phyloP scores from a whole-genome alignment of 805 yeast species.

The Ogataea nonfermentans region DNA sequence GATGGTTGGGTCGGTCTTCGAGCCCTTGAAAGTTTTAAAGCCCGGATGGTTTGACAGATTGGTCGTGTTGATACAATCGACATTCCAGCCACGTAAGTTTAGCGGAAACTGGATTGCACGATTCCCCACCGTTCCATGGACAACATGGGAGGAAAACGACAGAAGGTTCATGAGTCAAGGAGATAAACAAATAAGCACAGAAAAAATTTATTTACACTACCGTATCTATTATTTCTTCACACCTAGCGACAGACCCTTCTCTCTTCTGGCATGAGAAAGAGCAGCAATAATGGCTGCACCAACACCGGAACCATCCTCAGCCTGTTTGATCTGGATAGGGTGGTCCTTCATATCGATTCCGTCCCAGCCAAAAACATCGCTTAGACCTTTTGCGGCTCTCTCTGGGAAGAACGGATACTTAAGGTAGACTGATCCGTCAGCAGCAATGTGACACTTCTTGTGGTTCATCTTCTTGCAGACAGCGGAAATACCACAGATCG shows the following conservation, averaged over 20 bases:
- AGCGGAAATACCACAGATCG: slow-evolving; percentile 96
- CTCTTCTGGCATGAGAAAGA: slow-evolving; percentile 76
- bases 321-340: slow-evolving; percentile 84
- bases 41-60: slow-evolving; percentile 93
- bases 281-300: slow-evolving; percentile 99
- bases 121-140: slow-evolving; percentile 94
- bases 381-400: slow-evolving; percentile 88
- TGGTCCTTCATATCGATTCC: slow-evolving; percentile 46
- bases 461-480: slow-evolving; percentile 86
- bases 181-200: background rate
- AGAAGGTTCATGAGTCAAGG: slow-evolving; percentile 35
- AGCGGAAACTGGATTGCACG: slow-evolving; percentile 88
- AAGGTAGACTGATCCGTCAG: slow-evolving; percentile 95
- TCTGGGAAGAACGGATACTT: slow-evolving; percentile 92
- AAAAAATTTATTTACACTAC: slow-evolving; percentile 5
- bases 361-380: slow-evolving; percentile 88
- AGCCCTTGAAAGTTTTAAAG: slow-evolving; percentile 66
- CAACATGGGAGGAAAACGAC: slow-evolving; percentile 85
- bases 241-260: slow-evolving; percentile 70
- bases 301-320: slow-evolving; percentile 98
- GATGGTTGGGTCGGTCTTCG: slow-evolving; percentile 43
- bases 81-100: slow-evolving; percentile 88
- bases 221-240: slow-evolving; percentile 17
- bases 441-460: slow-evolving; percentile 83
- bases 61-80: slow-evolving; percentile 84